Conservation (phyloP, 768 basidiomycete species). For the Cubamyces sp. region DNA sequence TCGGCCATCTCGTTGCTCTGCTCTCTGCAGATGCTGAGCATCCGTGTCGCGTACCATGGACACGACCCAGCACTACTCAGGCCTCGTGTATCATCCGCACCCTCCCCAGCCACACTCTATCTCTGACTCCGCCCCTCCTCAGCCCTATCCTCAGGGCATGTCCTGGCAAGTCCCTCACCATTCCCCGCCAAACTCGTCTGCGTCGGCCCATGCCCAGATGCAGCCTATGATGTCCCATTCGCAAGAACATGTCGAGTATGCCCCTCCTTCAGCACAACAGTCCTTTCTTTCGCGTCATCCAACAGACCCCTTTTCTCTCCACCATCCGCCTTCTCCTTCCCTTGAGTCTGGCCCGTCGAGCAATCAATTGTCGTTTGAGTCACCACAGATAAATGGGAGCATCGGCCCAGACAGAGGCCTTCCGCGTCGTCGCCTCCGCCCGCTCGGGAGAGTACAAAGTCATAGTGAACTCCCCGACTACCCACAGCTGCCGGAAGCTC, state of each 20-base stretch:
- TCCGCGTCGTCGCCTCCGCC: slow-evolving; percentile 39
- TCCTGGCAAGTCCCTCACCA: slow-evolving; percentile 31
- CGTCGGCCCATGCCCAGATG: slow-evolving; percentile 27
- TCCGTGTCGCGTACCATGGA: slow-evolving; percentile 25
- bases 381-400: slow-evolving; percentile 50
- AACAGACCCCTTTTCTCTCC: slow-evolving; percentile 14
- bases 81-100: slow-evolving; percentile 30
- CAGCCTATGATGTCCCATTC: slow-evolving; percentile 27
- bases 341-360: slow-evolving; percentile 14
- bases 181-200: slow-evolving; percentile 24
- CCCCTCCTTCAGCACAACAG: slow-evolving; percentile 29
- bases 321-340: slow-evolving; percentile 23
- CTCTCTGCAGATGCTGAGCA: slow-evolving; percentile 23
- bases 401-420: slow-evolving; percentile 55
- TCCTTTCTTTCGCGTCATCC: slow-evolving; percentile 19
- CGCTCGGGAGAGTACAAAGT: slow-evolving; percentile 14
- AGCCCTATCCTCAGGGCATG: slow-evolving; percentile 25
- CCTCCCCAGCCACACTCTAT: slow-evolving; percentile 25
- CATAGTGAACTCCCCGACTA: slow-evolving; percentile 21
- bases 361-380: slow-evolving; percentile 22
- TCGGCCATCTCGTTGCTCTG: slow-evolving; percentile 1
- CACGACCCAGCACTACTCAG: slow-evolving; percentile 27
- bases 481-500: slow-evolving; percentile 7
- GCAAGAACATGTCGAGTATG: slow-evolving; percentile 28
- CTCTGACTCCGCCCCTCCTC: slow-evolving; percentile 27